Conservation (phyloP, 768 basidiomycete species). For the Arthromyces matolae region DNA sequence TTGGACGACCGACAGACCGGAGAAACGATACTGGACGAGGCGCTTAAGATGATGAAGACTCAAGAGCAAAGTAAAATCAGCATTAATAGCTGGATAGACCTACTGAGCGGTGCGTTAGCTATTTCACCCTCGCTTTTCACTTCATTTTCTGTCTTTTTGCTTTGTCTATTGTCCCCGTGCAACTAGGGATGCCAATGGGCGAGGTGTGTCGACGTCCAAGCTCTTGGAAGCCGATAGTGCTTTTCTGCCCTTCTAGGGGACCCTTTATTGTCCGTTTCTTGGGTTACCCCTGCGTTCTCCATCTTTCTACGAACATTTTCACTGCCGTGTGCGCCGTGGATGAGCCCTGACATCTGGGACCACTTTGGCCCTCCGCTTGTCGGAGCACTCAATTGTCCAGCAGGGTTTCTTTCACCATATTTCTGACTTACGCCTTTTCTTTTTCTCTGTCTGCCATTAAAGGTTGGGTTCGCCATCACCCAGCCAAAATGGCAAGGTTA, state of each 20-base stretch:
- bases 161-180: neutral
- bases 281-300: neutral
- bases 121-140: neutral
- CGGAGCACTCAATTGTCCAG: too few relatives aligned
- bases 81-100: conserved; percentile 91
- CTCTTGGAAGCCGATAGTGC: too few relatives aligned
- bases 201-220: too few relatives aligned
- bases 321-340: neutral
- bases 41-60: conserved; percentile 91
- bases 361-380: too few relatives aligned
- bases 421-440: neutral
- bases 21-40: conserved; percentile 94
- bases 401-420: too few relatives aligned
- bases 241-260: too few relatives aligned
- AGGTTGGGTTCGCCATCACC: too few relatives aligned
- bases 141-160: neutral
- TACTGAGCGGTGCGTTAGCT: conserved; percentile 78
- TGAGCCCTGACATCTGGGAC: too few relatives aligned
- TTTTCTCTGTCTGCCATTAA: too few relatives aligned
- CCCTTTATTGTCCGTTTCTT: too few relatives aligned
- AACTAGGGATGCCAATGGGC: too few relatives aligned
- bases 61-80: conserved; percentile 72
- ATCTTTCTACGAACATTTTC: neutral
- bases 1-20: conserved; percentile 91
- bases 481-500: too few relatives aligned